phyloP scores from a whole-genome alignment of 352 stramenopile genomes.

The Phytophthora megakarya region DNA sequence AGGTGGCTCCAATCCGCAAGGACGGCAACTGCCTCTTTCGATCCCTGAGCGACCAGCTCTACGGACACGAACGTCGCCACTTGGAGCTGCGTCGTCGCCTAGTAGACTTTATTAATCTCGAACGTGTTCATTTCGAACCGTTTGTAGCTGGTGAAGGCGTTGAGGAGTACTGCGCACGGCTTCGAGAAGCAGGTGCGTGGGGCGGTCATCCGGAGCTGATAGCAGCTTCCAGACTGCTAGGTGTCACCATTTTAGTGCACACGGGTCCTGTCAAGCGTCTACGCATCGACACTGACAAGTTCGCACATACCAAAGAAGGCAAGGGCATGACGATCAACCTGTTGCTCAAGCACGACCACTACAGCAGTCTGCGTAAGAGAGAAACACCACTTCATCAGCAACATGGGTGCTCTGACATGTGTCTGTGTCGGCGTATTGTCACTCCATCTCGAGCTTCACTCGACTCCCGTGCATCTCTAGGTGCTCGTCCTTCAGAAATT shows the following conservation, averaged over 20 bases:
- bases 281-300: constrained; percentile 49
- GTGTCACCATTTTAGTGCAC: constrained; percentile 65
- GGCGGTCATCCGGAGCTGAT: constrained; percentile 68
- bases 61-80: constrained; percentile 49
- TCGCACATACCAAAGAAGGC: constrained; percentile 33
- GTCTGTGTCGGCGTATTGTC: constrained; percentile 37
- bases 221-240: constrained; percentile 57
- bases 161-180: constrained; percentile 53
- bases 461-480: constrained; percentile 26
- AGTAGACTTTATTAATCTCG: constrained; percentile 58
- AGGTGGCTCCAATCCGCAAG: constrained; percentile 40
- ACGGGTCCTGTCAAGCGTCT: constrained; percentile 55
- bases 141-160: constrained; percentile 46
- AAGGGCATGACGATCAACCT: constrained; percentile 46
- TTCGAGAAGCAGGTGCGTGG: constrained; percentile 60
- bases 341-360: constrained; percentile 56
- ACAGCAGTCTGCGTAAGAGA: constrained; percentile 50
- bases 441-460: constrained; percentile 34
- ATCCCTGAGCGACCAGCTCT: constrained; percentile 67
- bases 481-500: constrained; percentile 26
- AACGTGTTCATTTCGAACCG: constrained; percentile 47
- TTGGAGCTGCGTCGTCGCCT: constrained; percentile 52
- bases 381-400: constrained; percentile 27
- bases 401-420: constrained; percentile 37
- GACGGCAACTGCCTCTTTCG: constrained; percentile 71